Evolutionary conservation across 208 protist species (phyloP), one percentile per base, ranked within the genome.

Genomic region (Zelonia costaricensis): DNA sequence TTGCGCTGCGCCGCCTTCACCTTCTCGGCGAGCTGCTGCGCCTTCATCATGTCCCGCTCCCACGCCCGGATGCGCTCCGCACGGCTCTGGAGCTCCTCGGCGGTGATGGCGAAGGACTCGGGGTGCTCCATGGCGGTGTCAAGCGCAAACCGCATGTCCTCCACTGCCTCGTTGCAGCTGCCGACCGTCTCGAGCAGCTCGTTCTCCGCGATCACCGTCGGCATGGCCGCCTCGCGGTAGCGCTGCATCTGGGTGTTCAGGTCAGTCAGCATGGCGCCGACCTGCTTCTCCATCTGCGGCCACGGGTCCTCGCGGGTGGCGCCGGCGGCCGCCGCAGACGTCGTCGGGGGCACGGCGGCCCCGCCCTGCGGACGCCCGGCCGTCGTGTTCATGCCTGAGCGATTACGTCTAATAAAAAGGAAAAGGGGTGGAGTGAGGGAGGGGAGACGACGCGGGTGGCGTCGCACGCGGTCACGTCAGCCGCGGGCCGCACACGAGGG

Each of bases 121-220:
- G 88, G 85, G 59, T 90, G 85, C 51, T 94, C 79, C 73, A 87
- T 85, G 16, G 78, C 83, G 44, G 78, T 80, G 57, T 92, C 85
- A 8, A 91, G 70, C 5, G 85, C 85, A 15, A 81, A 84, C 8
- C 84, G 88, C 88, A 94, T 91, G 56, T 86, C 85, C 48, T 83
- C 81, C 12, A 94, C 76, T 8, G 74, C 70, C 69, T 88, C 88
- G 18, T 48, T 76, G 48, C 72, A 84, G 55, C 60, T 72, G n/a
- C 48, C 60, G n/a, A 94, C 82, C 39, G 74, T 52, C 39, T 88
- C 88, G 7, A 91, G 57, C 25, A 92, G 48, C 55, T 92, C 82
- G 28, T 92, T 87, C 45, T 86, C 82, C 3, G 71, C 79, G 15
- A 82, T 84, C 20, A 91, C 76, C 15, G 88, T 91, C 15, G 82